A percentile compares a stretch with the other conserved stretches of the same genome.
These are phyloP conservation scores for Tylopilus balloui DNA, from an alignment of 768 basidiomycete genomes.

Conservation along the genomic window DNA sequence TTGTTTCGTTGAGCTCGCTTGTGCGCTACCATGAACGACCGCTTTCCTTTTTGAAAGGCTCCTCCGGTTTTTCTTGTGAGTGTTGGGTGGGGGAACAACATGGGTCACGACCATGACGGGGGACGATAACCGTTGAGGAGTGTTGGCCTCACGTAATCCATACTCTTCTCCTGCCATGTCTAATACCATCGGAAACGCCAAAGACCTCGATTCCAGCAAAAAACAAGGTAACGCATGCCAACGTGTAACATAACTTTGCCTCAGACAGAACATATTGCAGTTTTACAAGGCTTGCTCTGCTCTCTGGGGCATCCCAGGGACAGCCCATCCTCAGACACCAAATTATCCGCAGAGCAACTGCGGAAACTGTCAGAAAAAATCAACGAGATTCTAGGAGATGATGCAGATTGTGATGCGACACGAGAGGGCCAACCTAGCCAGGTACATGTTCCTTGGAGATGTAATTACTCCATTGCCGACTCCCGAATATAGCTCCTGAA, in stretches of 20 bases:
- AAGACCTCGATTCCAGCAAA: slow-evolving; percentile 31
- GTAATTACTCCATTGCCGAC: slow-evolving; percentile 21
- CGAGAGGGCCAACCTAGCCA: slow-evolving; percentile 55
- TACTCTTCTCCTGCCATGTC: slow-evolving; percentile 15
- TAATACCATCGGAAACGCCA: slow-evolving; percentile 11
- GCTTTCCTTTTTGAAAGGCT: slow-evolving; percentile 39
- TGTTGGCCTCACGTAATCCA: slow-evolving; percentile 17
- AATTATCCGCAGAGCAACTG: slow-evolving; percentile 45
- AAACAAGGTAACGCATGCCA: slow-evolving; percentile 34
- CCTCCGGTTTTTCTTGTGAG: slow-evolving; percentile 43
- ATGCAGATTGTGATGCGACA: slow-evolving; percentile 35
- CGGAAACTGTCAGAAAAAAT: slow-evolving; percentile 56
- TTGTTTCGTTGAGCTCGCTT: slow-evolving; percentile 11
- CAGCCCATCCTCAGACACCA: slow-evolving; percentile 13
- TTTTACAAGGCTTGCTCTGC: slow-evolving; percentile 37
- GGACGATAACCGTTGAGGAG: slow-evolving; percentile 6
- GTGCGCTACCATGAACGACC: slow-evolving; percentile 4
- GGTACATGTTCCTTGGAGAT: slow-evolving; percentile 40
- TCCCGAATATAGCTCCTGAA: slow-evolving; percentile 50
- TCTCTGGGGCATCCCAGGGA: slow-evolving; percentile 30
- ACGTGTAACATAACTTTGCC: neutral
- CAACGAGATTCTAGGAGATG: slow-evolving; percentile 46
- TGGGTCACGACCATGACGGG: slow-evolving; percentile 41
- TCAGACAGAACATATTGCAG: slow-evolving; percentile 24
- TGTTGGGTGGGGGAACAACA: slow-evolving; percentile 25